These are phyloP conservation scores for Biscogniauxia sp. DNA, from an alignment of 2,329 filamentous ascomycete species.

Conservation along the genomic window DNA sequence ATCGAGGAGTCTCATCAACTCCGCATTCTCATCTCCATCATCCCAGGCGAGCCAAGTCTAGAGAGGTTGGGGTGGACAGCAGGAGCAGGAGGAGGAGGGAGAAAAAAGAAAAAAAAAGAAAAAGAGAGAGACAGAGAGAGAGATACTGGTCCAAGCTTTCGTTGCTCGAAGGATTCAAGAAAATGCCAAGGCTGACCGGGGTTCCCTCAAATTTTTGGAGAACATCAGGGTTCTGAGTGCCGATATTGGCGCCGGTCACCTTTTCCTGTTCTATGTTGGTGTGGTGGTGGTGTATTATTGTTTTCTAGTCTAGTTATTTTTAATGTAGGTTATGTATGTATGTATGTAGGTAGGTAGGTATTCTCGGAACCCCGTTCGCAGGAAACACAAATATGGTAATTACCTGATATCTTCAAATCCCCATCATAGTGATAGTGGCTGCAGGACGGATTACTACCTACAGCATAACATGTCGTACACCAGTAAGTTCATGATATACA, in stretches of 20 bases:
- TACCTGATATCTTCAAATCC: background rate
- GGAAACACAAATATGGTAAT: background rate
- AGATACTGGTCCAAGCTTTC: background rate
- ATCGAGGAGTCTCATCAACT: background rate
- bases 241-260: background rate
- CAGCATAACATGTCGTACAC: background rate
- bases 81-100: no score
- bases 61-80: background rate
- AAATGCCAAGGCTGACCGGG: background rate
- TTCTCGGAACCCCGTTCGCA: background rate
- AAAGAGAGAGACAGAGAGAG: background rate
- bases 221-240: background rate
- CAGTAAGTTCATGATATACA: background rate
- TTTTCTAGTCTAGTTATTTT: no score
- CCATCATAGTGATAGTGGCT: background rate
- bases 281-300: background rate
- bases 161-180: background rate
- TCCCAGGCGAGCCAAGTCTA: background rate
- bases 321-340: background rate
- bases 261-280: background rate
- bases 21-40: background rate
- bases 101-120: background rate
- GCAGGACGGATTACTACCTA: background rate
- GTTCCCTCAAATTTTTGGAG: background rate
- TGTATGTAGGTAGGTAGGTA: background rate